These are phyloP conservation scores for Arachis hypogaea DNA, from an alignment of 306 rosid species.

Conservation along the genomic window DNA sequence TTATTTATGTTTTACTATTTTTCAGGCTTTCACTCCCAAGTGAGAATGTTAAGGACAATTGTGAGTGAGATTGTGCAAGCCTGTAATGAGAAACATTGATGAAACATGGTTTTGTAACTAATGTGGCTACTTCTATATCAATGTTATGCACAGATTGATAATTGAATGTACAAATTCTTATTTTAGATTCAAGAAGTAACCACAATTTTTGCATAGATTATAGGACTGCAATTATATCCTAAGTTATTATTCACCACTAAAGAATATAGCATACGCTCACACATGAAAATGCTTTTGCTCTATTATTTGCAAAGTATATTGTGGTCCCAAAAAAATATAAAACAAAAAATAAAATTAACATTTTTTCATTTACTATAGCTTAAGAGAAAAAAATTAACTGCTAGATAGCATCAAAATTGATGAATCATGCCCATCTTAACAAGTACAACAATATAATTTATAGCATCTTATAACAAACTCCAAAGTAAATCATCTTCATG, in stretches of 20 bases:
- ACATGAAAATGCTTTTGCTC: no score
- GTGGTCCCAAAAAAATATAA: no score
- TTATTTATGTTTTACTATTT: conserved; percentile 10
- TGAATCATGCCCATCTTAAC: no score
- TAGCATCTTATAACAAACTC: conserved; percentile 26
- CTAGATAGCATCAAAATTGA: no score
- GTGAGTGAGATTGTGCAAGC: conserved; percentile 22
- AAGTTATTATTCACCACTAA: neutral
- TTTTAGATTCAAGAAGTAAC: conserved; percentile 41
- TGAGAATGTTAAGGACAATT: conserved; percentile 32
- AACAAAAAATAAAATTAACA: no score
- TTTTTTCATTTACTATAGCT: no score
- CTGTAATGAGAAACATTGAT: conserved; percentile 34
- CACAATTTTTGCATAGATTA: conserved; percentile 32
- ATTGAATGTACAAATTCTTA: conserved; percentile 55
- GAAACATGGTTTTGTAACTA: conserved; percentile 36
- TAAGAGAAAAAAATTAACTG: no score
- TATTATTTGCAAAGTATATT: no score
- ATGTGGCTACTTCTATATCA: conserved; percentile 45
- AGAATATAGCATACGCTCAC: no score
- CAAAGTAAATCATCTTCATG: conserved; percentile 5
- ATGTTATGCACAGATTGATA: conserved; percentile 47
- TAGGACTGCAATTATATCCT: conserved; percentile 9
- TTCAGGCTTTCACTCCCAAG: conserved; percentile 74
- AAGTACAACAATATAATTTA: neutral